Base-by-base conservation (phyloP, 306 rosid genomes). In the Begonia loranthoides region DNA sequence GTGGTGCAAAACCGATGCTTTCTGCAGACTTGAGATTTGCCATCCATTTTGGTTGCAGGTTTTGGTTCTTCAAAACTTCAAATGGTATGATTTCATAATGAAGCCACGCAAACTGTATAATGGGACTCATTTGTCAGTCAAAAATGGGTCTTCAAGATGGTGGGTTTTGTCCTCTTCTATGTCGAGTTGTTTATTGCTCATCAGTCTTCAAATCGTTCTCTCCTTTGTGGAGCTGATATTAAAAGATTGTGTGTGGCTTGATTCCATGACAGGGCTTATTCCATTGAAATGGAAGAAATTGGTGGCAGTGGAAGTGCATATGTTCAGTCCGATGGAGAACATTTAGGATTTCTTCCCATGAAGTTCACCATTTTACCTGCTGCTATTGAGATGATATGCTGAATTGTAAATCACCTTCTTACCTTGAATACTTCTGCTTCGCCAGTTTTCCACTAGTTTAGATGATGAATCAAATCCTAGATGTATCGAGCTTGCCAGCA, bases 241-340 rank as follows among this genome's bases (percentile, higher is more conserved):
- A 19, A 2, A 19, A 19, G 22, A 19, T 19, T 19, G 22, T 28
- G 36, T 28, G 4, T 7, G 6, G 36, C 5, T 5, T 28, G 36
- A 7, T 28, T 28, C 36, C 36, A 28, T 28, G 36, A 60, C 64
- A 90, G 97, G 0, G 76, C 74, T 49, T 74, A 36, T 44, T 82
- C 87, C 0, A 76, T 90, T 17, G 95, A 85, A 66, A 83, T 89
- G 55, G 85, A 85, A 59, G 90, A 79, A 64, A 64, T 79, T 48
- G 75, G 81, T 9, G 80, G 87, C 56, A 68, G 50, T 33, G 78
- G 79, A 46, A 70, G 59, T 50, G 58, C 80, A 53, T 76, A 71
- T 60, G 82, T 90, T 62, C 97, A 90, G 74, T 80, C 95, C 15
- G 95, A 90, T 55, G 97, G 97, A 16, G 95, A 90, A 57, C 76